A percentile compares a stretch with the other conserved stretches of the same genome.
These are phyloP conservation scores for Colletotrichum caudatum DNA, from an alignment of 2,329 filamentous ascomycete species.

Conservation along the genomic window DNA sequence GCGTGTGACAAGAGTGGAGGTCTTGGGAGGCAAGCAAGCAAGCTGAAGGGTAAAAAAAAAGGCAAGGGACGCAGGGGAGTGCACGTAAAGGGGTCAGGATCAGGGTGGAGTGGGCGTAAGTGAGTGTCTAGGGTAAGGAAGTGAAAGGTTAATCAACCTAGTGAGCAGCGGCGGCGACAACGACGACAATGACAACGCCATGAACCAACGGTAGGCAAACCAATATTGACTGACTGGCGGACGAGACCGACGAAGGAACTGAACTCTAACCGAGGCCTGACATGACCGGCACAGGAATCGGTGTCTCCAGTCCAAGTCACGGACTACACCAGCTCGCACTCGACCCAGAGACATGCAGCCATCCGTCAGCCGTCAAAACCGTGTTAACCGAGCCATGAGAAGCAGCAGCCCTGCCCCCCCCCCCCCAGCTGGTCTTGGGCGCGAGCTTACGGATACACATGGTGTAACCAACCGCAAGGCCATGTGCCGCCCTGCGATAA, in stretches of 20 bases:
- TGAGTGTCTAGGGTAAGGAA: conserved; percentile 7
- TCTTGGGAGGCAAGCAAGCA: conserved; percentile 10
- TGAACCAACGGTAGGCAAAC: conserved; percentile 14
- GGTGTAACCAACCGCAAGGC: conserved; percentile 7
- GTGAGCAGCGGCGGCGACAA: conserved; percentile 13
- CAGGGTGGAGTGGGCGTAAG: conserved; percentile 8
- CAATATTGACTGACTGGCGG: conserved; percentile 10
- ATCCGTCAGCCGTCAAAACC: conserved; percentile 30
- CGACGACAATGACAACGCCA: conserved; percentile 18
- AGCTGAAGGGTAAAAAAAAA: conserved; percentile 4
- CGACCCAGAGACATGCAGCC: conserved; percentile 28
- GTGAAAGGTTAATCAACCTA: conserved; percentile 37
- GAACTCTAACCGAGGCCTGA: conserved; percentile 35
- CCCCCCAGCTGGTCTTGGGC: neutral
- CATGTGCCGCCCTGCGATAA: conserved; percentile 4
- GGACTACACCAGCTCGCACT: conserved; percentile 21
- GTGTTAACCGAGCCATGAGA: conserved; percentile 14
- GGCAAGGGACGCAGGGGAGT: conserved; percentile 9
- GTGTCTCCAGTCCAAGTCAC: conserved; percentile 31
- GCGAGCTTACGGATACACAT: conserved; percentile 11
- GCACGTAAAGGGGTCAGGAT: neutral
- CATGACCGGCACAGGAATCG: conserved; percentile 14
- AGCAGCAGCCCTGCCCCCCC: neutral
- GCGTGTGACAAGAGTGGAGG: conserved; percentile 26
- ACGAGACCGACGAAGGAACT: conserved; percentile 27